Percentiles rank a stretch among this genome's conserved stretches.
These are phyloP conservation scores for Cryptosporidium sp. DNA, from an alignment of 169 alveolate genomes.

Conservation along the genomic window DNA sequence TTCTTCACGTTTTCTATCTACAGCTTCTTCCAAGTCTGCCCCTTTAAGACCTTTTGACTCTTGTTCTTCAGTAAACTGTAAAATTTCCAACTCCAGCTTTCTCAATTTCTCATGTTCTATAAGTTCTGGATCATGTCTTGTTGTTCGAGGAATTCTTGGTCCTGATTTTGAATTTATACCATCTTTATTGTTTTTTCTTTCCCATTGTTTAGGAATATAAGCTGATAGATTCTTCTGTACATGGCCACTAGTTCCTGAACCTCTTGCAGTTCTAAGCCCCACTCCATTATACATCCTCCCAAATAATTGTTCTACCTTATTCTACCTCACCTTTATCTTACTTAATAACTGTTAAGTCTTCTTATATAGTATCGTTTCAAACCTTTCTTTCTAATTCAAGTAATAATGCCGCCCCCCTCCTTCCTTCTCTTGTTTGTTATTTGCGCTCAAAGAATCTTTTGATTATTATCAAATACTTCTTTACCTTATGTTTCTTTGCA, in stretches of 20 bases:
- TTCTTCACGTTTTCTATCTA: conserved; percentile 22
- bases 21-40: conserved; percentile 28
- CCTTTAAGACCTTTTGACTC: conserved; percentile 46
- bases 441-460: background rate
- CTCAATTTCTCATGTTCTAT: conserved; percentile 86
- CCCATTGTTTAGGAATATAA: conserved; percentile 78
- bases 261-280: conserved; percentile 89
- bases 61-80: conserved; percentile 65
- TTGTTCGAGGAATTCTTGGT: conserved; percentile 15
- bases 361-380: no score
- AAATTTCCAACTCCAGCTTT: conserved; percentile 83
- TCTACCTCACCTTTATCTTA: background rate
- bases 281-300: conserved; percentile 88
- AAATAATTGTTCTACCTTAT: background rate
- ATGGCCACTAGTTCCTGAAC: conserved; percentile 92
- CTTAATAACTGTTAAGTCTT: background rate
- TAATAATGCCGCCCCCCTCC: background rate
- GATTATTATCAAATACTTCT: no score
- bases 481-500: background rate
- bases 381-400: background rate
- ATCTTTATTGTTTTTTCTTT: conserved; percentile 77
- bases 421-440: background rate
- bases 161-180: conserved; percentile 50
- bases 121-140: conserved; percentile 80
- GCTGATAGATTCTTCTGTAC: conserved; percentile 86